Percentiles rank a stretch among this genome's conserved stretches.
Evolutionary conservation across 2,329 filamentous ascomycete genomes (phyloP).

Genomic region (Huntiella savannae): DNA sequence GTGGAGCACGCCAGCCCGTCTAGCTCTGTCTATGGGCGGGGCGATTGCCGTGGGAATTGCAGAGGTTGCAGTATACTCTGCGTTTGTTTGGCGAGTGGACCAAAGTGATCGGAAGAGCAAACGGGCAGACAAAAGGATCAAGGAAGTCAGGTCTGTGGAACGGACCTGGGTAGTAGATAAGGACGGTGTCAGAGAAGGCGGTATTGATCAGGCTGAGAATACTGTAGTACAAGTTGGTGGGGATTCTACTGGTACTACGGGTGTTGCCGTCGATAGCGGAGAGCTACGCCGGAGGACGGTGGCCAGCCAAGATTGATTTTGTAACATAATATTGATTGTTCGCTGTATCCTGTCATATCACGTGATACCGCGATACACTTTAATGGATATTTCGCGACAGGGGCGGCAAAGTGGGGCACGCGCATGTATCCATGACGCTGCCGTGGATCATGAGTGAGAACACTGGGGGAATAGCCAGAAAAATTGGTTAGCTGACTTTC

Average conservation of each 20-base stretch:
- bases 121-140: conserved; percentile 20
- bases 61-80: conserved; percentile 59
- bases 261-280: too few species aligned
- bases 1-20: conserved; percentile 51
- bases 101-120: conserved; percentile 47
- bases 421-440: not conserved
- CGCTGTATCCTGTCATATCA: not conserved
- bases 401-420: conserved; percentile 10
- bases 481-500: not conserved
- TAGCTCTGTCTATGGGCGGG: conserved; percentile 54
- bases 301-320: not conserved
- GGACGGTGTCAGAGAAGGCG: conserved; percentile 14
- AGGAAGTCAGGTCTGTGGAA: conserved; percentile 49
- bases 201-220: not conserved
- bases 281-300: too few species aligned
- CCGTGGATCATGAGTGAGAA: not conserved
- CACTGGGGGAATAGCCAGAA: not conserved
- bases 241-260: too few species aligned
- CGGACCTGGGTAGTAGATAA: conserved; percentile 49
- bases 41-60: conserved; percentile 52
- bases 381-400: conserved; percentile 5
- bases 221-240: too few species aligned
- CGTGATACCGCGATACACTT: conserved; percentile 11
- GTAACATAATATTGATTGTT: not conserved
- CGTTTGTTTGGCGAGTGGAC: conserved; percentile 52